These are phyloP conservation scores for Metschnikowia santaceciliae DNA, from an alignment of 805 yeast species.

Conservation along the genomic window DNA sequence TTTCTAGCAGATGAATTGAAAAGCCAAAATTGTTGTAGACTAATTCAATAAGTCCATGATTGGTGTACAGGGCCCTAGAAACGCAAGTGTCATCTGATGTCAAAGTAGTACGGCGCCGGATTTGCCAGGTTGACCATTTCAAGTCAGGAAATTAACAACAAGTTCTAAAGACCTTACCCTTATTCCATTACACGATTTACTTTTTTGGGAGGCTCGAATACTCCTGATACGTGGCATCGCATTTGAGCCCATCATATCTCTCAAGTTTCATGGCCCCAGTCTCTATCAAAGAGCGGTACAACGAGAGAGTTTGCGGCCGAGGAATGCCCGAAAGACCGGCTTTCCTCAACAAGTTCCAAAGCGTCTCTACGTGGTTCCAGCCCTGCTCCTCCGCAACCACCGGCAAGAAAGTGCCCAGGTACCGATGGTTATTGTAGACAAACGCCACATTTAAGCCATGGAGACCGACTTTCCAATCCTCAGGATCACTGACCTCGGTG, in stretches of 20 bases:
- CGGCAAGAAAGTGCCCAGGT: slow-evolving; percentile 83
- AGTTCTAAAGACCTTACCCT: too few species aligned
- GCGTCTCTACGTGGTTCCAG: slow-evolving; percentile 72
- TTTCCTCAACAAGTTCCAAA: slow-evolving; percentile 66
- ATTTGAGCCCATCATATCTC: slow-evolving; percentile 36
- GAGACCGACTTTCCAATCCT: slow-evolving; percentile 76
- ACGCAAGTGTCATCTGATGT: too few species aligned
- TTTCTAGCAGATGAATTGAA: too few species aligned
- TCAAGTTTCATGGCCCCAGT: slow-evolving; percentile 33
- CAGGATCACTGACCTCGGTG: slow-evolving; percentile 45
- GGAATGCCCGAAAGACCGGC: slow-evolving; percentile 45
- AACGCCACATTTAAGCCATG: slow-evolving; percentile 76
- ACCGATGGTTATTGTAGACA: slow-evolving; percentile 31
- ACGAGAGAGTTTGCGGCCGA: slow-evolving; percentile 16
- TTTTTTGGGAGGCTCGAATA: slow-evolving; percentile 7
- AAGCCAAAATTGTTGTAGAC: too few species aligned
- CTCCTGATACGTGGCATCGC: slow-evolving; percentile 23
- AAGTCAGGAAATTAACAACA: too few species aligned
- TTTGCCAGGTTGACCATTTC: too few species aligned
- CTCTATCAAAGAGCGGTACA: slow-evolving; percentile 26
- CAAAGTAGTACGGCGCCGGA: too few species aligned
- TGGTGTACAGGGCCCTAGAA: too few species aligned
- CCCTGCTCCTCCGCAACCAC: slow-evolving; percentile 85
- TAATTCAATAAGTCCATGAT: too few species aligned
- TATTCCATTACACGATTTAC: background rate